These are phyloP conservation scores for Vigna radiata DNA, from an alignment of 306 rosid species.

Conservation along the genomic window DNA sequence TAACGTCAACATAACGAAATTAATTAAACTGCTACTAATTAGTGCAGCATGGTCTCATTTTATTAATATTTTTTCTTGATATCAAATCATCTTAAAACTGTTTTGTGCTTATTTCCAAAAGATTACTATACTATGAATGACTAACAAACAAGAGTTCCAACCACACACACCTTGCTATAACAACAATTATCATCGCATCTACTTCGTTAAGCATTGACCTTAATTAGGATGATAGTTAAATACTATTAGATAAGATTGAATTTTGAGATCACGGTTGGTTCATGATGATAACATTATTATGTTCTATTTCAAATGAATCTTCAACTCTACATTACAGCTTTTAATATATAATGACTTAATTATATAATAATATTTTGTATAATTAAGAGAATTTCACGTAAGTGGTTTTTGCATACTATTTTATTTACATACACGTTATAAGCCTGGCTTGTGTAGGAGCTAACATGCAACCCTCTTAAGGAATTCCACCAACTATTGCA, in stretches of 20 bases:
- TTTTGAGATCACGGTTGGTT: neutral
- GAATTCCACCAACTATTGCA: conserved; percentile 30
- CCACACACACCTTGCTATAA: neutral
- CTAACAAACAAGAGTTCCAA: neutral
- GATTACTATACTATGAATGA: neutral
- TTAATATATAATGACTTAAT: too few species aligned
- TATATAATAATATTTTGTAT: neutral
- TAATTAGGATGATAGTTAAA: neutral
- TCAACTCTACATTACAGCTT: too few species aligned
- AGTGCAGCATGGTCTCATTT: neutral
- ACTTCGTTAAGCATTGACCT: neutral
- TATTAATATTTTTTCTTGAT: conserved; percentile 10
- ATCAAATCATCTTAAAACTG: conserved; percentile 2
- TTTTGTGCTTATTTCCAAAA: neutral
- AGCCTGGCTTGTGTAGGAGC: conserved; percentile 14
- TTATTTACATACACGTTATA: neutral
- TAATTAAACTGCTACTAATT: conserved; percentile 1
- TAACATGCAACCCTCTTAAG: conserved; percentile 20
- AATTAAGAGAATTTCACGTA: neutral
- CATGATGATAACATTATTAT: neutral
- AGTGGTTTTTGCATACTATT: conserved; percentile 5
- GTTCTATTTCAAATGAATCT: neutral
- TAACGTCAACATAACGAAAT: neutral
- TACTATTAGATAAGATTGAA: neutral
- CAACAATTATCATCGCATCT: neutral